A percentile compares a stretch with the other conserved stretches of the same genome.
Evolutionary conservation across 2,329 filamentous ascomycete genomes (phyloP).

Genomic region (Tolypocladium tropicale): DNA sequence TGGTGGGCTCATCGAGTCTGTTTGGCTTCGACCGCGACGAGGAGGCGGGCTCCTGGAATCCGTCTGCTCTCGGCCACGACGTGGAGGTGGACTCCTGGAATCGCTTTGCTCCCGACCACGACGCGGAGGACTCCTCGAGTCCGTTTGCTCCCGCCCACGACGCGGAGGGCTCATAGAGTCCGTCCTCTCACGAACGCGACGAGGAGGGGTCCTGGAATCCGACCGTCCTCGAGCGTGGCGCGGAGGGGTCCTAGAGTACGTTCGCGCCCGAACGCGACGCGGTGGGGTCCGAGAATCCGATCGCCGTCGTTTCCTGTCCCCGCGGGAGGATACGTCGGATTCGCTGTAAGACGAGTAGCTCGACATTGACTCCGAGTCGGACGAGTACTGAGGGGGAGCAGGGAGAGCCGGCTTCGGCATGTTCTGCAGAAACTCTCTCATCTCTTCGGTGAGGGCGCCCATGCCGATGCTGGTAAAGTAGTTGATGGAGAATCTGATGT

Average conservation of each 20-base stretch:
- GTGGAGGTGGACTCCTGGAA: not conserved
- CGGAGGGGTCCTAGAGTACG: not conserved
- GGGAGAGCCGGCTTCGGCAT: slow-evolving; percentile 76
- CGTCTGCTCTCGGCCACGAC: no score
- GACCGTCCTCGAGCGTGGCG: not conserved
- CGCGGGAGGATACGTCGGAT: not conserved
- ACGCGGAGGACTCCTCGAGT: not conserved
- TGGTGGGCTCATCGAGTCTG: not conserved
- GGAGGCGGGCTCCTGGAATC: not conserved
- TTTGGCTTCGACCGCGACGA: not conserved
- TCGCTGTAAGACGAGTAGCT: slow-evolving; percentile 64
- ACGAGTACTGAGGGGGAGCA: slow-evolving; percentile 50
- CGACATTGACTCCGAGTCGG: slow-evolving; percentile 62
- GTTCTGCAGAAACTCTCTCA: slow-evolving; percentile 84
- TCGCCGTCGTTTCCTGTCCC: not conserved
- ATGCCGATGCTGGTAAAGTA: slow-evolving; percentile 98
- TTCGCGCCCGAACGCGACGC: not conserved
- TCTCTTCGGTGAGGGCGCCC: slow-evolving; percentile 87
- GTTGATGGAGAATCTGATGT: slow-evolving; percentile 96
- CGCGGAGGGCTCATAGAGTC: not conserved
- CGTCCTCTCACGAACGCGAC: no score
- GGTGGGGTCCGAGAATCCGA: not conserved
- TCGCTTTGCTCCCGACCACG: not conserved
- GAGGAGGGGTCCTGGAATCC: not conserved
- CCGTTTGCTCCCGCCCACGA: not conserved